Percentiles rank a stretch among this genome's conserved stretches.
Conservation (phyloP, 1,284 basidiomycete species). For the Melampsora americana region DNA sequence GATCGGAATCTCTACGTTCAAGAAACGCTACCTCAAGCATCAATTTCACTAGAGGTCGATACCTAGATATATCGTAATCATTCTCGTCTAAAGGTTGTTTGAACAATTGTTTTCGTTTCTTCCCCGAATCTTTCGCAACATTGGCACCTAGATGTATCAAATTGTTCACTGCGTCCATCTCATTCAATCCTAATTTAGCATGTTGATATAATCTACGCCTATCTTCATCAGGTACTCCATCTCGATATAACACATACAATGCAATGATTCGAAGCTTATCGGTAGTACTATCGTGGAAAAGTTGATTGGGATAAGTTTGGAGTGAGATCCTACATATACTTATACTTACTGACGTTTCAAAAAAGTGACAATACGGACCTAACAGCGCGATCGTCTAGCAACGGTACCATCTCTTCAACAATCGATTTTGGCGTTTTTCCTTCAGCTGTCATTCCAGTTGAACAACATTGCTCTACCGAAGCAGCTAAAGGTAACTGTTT, state of each 20-base stretch:
- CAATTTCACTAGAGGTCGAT: conserved; percentile 77
- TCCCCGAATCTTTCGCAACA: conserved; percentile 64
- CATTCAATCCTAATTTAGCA: conserved; percentile 78
- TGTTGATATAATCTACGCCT: conserved; percentile 91
- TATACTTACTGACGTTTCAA: not conserved
- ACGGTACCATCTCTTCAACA: conserved; percentile 97
- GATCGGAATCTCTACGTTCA: not conserved
- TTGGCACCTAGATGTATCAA: conserved; percentile 77
- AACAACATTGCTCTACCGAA: conserved; percentile 81
- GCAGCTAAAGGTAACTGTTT: conserved; percentile 81
- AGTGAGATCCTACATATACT: too few relatives aligned
- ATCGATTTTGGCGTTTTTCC: conserved; percentile 85
- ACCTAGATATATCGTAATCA: conserved; percentile 92
- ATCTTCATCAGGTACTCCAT: conserved; percentile 97
- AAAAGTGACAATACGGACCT: conserved; percentile 21
- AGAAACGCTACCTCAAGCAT: conserved; percentile 64
- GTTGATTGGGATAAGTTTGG: not conserved
- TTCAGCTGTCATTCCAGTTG: conserved; percentile 81
- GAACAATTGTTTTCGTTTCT: conserved; percentile 49
- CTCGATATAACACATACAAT: conserved; percentile 89
- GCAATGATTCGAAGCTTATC: conserved; percentile 97
- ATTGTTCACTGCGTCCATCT: conserved; percentile 92
- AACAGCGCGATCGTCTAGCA: conserved; percentile 80
- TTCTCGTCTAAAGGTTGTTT: conserved; percentile 73
- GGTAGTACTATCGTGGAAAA: conserved; percentile 19